Evolutionary conservation across 2,329 filamentous ascomycete species (phyloP).

Genomic region (Teratosphaeriaceae sp.): DNA sequence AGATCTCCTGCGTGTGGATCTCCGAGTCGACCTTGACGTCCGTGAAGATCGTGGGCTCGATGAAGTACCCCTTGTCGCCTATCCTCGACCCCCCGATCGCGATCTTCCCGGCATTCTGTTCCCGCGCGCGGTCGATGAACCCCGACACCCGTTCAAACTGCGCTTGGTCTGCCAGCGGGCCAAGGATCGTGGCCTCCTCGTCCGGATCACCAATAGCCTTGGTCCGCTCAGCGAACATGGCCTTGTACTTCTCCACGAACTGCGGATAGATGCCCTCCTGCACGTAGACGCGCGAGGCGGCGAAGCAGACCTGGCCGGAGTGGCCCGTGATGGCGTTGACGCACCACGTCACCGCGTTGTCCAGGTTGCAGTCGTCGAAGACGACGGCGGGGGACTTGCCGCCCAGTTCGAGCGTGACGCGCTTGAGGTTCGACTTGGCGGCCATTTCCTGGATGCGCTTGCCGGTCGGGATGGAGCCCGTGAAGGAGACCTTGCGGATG

Average conservation of each 20-base stretch:
- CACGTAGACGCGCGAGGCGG: conserved; percentile 53
- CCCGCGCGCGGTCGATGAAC: conserved; percentile 18
- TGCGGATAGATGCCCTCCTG: conserved; percentile 49
- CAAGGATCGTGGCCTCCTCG: conserved; percentile 53
- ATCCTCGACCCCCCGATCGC: conserved; percentile 20
- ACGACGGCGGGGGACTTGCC: conserved; percentile 51
- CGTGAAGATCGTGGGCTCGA: conserved; percentile 42
- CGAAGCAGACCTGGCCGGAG: conserved; percentile 55
- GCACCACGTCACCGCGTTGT: conserved; percentile 52
- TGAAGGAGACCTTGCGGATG: conserved; percentile 72
- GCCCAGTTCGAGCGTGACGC: conserved; percentile 53
- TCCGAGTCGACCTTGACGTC: conserved; percentile 30
- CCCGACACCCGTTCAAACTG: conserved; percentile 39
- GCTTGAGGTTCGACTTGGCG: conserved; percentile 41
- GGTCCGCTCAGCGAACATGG: conserved; percentile 44
- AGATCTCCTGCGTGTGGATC: conserved; percentile 30
- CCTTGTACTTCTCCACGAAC: conserved; percentile 56
- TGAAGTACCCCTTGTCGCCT: conserved; percentile 35
- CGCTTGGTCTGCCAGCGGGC: conserved; percentile 54
- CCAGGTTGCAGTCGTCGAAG: conserved; percentile 34
- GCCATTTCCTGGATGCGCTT: conserved; percentile 23
- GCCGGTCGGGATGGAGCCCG: conserved; percentile 64
- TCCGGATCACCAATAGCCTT: conserved; percentile 51
- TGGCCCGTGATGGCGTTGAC: conserved; percentile 48
- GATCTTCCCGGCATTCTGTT: conserved; percentile 12